Base-by-base conservation (phyloP, 768 basidiomycete genomes). In the Brasilioporus rufonigricans region DNA sequence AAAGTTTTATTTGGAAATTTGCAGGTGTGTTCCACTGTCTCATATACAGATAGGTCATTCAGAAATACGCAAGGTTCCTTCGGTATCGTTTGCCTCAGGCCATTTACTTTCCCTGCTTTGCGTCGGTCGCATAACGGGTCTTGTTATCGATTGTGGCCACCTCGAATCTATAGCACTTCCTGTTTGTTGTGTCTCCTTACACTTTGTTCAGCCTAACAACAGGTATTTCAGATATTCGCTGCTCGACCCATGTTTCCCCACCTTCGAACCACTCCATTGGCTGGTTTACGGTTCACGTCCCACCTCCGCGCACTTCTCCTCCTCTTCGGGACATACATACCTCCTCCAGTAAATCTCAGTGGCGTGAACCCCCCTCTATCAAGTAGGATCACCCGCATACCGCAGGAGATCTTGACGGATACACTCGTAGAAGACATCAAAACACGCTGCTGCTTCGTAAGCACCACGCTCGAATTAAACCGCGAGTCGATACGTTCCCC, bases 101-200 rank as follows among this genome's bases (percentile, higher is more conserved):
- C 92, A 92, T 62, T 74, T 98, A 0, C 81, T 98, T 18, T 83
- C 93, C 4, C 75, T 98, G 14, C 78, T 97, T 56, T 86, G 93
- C 2, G 84, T 86, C 8, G 97, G 97, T 12, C 78, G 91, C 55
- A 89, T 94, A 60, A 95, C 94, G 2, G 97, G 96, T 7, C 81
- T 99, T 14, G 96, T 98, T 1, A 74, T 98, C 3, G 97, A 99
- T 66, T 87, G 86, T 60, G 97, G 97, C 1, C 87, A 96, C 68
- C 78, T 96, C 4, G 97, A 98, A 69, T 91, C 93, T 0, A 87
- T 86, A 5, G 84, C 85, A 5, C 77, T 98, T 21, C 94, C 97
- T 0, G 96, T 96, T 62, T 50, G 89, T 73, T 10, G 23, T 13
- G 52, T 16, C 36, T 44, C 6, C 29, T 35, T 12, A 32, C n/a